A percentile compares a stretch with the other conserved stretches of the same genome.
These are phyloP conservation scores for Testicularia cyperi DNA, from an alignment of 1,284 basidiomycete species.

Conservation along the genomic window DNA sequence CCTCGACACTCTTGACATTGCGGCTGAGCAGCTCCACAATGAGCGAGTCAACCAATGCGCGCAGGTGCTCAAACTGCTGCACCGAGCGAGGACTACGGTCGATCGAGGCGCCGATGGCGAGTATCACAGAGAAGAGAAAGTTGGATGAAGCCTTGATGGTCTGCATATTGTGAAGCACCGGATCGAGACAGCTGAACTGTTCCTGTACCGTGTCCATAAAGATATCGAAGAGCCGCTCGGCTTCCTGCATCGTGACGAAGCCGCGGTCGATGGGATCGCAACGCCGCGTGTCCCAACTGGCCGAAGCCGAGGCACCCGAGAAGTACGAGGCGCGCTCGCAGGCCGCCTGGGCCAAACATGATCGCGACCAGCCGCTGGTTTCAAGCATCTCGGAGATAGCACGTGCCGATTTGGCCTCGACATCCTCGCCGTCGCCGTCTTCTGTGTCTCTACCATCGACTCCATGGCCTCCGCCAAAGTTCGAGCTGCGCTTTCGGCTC, in stretches of 20 bases:
- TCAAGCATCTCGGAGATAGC: conserved; percentile 31
- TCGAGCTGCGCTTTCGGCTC: conserved; percentile 8
- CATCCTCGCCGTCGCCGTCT: conserved; percentile 15
- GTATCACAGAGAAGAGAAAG: conserved; percentile 36
- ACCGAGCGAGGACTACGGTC: conserved; percentile 28
- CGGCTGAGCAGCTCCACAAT: conserved; percentile 36
- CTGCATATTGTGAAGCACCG: conserved; percentile 25
- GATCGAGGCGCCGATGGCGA: conserved; percentile 32
- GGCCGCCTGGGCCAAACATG: conserved; percentile 26
- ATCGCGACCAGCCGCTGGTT: conserved; percentile 22
- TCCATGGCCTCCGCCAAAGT: neutral
- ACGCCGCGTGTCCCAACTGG: conserved; percentile 29
- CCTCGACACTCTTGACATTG: conserved; percentile 38
- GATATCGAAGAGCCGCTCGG: conserved; percentile 22
- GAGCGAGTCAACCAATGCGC: conserved; percentile 31
- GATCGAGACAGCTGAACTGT: conserved; percentile 33
- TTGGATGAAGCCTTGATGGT: conserved; percentile 37
- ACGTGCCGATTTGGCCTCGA: conserved; percentile 17
- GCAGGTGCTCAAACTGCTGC: conserved; percentile 28
- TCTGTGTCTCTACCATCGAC: neutral
- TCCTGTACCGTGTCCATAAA: conserved; percentile 30
- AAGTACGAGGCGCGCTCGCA: conserved; percentile 41
- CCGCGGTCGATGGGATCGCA: conserved; percentile 32
- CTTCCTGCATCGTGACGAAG: conserved; percentile 36
- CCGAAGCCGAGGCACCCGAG: conserved; percentile 29